Base-by-base conservation (phyloP, 768 basidiomycete species). In the Psilocybe subaeruginosa region DNA sequence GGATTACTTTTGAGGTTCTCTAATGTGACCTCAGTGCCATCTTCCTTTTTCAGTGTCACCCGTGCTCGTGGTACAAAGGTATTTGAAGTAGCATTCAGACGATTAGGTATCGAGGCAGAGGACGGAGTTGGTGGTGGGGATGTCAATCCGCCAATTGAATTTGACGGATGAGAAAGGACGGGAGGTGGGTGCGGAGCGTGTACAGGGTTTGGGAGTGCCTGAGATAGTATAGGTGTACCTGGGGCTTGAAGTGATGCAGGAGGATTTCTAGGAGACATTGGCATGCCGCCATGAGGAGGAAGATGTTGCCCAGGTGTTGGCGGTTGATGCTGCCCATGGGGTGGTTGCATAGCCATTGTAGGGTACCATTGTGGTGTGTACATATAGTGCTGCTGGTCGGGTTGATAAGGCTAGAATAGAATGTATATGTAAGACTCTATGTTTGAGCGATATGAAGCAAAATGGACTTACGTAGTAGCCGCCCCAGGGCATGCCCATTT, bases 111-210 rank as follows among this genome's bases (percentile, higher is more conserved):
- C 23, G 77, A 74, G 7, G 81, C 70, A 2, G 86, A 77, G 1
- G 86, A 82, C 1, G 88, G 91, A 4, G 91, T 90, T 2, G 89
- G 82, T 23, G 87, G 87, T 2, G 90, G 87, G 3, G 89, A 88
- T 0, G 88, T 83, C 9, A 89, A 75, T 17, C 78, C 72, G 46
- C 73, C 73, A 27, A 83, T 77, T 61, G 76, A 82, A 55, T 76
- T 79, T 7, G 88, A 78, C 27, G 53, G 78, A 70, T 62, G 83
- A 70, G 35, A 81, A 73, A 66, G 79, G 73, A 41, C 76, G 0
- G 82, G 83, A 31, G 85, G 81, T 14, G 81, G 77, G 65, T 80
- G 83, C 16, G 79, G 76, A 11, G 79, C 76, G 66, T 84, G 83
- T 4, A 70, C 68, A 51, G 71, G 69, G 57, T 63, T 69, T 8